Base-by-base conservation (phyloP, 345 rosid genomes). In the Microcos paniculata region DNA sequence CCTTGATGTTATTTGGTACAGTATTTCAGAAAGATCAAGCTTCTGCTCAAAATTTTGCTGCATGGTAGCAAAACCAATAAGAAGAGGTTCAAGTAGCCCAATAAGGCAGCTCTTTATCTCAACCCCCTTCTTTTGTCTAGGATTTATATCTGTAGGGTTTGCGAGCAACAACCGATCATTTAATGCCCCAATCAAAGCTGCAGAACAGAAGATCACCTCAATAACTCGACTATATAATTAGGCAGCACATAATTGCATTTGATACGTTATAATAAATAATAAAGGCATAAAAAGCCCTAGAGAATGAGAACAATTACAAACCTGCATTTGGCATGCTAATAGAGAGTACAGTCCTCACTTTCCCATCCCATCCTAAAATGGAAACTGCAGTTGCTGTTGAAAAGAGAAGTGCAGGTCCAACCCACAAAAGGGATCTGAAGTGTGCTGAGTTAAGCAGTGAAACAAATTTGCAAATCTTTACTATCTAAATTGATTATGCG, bases 31-130 rank as follows among this genome's bases (percentile, higher is more conserved):
- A 74, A 96, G 90, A 70, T 93, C 97, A 70, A 93, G 89, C 84
- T 92, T 92, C 90, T 93, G 98, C 84, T 90, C 94, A 86, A 93
- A 96, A 76, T 82, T 82, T 80, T 88, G 98, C 79, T 93, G 99
- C 99, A 93, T 96, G 40, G 99, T 93, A 76, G 96, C 89, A 85
- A 96, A 96, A 63, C 99, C 99, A n/a, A 96, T 92, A 77, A 93
- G 91, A 81, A 96, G 98, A 40, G 97, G 99, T 84, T 93, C 99
- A 38, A 96, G 94, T 70, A 96, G 94, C 80, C 99, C 99, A 74
- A 96, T 91, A 72, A 93, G 97, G 76, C 94, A 93, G 82, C 98
- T 90, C 88, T 86, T 92, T 72, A 96, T 87, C 84, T 96, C 98
- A 71, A 93, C 62, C 33, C 88, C 92, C 73, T 91, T 93, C 82